phyloP scores from a whole-genome alignment of 495 filamentous ascomycete species.

The Penicillium longicatenatum region DNA sequence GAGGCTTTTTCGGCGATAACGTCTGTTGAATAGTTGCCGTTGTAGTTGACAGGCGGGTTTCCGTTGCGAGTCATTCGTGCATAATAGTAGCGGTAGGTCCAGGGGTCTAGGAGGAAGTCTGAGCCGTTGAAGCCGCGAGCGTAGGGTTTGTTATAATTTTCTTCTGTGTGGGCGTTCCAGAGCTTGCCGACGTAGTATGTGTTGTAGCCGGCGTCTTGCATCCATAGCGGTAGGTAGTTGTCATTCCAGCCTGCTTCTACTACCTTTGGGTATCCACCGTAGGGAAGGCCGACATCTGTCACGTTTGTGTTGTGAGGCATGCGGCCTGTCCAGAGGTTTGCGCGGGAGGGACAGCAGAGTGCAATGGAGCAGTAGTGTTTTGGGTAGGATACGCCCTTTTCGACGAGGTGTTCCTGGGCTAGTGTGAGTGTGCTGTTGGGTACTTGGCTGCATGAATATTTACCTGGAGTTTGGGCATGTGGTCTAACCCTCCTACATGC shows the following conservation, averaged over 20 bases:
- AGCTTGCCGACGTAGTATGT: slow-evolving; percentile 74
- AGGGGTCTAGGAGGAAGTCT: slow-evolving; percentile 69
- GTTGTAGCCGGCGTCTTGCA: slow-evolving; percentile 65
- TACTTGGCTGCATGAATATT: neutral
- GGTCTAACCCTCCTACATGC: slow-evolving; percentile 57
- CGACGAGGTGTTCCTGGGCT: slow-evolving; percentile 38
- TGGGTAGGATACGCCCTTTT: slow-evolving; percentile 52
- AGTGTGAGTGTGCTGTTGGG: neutral
- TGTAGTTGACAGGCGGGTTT: slow-evolving; percentile 48
- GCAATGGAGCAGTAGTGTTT: slow-evolving; percentile 60
- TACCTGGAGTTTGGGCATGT: slow-evolving; percentile 58
- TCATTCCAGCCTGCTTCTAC: slow-evolving; percentile 61
- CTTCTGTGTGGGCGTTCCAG: slow-evolving; percentile 59
- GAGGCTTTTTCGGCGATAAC: slow-evolving; percentile 60
- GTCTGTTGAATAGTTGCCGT: slow-evolving; percentile 60
- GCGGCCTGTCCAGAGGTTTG: slow-evolving; percentile 62
- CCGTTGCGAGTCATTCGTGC: slow-evolving; percentile 60
- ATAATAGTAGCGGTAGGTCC: slow-evolving; percentile 67
- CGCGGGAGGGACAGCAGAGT: slow-evolving; percentile 61
- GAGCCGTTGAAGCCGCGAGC: slow-evolving; percentile 52
- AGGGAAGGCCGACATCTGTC: slow-evolving; percentile 60
- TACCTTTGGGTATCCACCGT: slow-evolving; percentile 68
- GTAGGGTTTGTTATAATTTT: slow-evolving; percentile 60
- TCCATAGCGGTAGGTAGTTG: slow-evolving; percentile 66
- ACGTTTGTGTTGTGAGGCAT: slow-evolving; percentile 71